Conservation (phyloP, 192 early-diverging fungal species). For the Coemansia aciculifera region DNA sequence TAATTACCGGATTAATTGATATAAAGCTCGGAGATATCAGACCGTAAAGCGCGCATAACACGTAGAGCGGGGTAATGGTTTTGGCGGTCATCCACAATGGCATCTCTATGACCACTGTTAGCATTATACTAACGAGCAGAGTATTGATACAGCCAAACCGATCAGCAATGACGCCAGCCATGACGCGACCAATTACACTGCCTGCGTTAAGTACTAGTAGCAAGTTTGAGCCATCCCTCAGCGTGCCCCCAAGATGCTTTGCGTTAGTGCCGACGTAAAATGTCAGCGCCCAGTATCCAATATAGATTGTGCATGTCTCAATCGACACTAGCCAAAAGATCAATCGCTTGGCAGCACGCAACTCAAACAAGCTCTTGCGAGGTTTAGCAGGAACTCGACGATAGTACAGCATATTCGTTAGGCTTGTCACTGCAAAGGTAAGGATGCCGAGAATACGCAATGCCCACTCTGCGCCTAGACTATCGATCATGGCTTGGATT, state of each 20-base stretch:
- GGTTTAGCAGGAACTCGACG: constrained; percentile 53
- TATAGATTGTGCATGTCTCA: constrained; percentile 36
- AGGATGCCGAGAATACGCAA: constrained; percentile 68
- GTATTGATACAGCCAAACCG: constrained; percentile 40
- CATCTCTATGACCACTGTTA: constrained; percentile 34
- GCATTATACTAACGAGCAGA: constrained; percentile 20
- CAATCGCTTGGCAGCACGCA: constrained; percentile 21
- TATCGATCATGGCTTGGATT: constrained; percentile 60
- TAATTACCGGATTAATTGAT: constrained; percentile 46
- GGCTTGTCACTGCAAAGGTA: constrained; percentile 38
- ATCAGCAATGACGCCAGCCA: constrained; percentile 42
- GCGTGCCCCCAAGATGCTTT: constrained; percentile 23
- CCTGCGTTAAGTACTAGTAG: constrained; percentile 42
- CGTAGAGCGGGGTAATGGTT: constrained; percentile 33
- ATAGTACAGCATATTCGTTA: constrained; percentile 34
- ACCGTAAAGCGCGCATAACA: constrained; percentile 34
- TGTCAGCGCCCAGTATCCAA: constrained; percentile 51
- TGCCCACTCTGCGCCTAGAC: constrained; percentile 64
- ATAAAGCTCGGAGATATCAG: constrained; percentile 50
- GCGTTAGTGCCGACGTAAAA: constrained; percentile 45
- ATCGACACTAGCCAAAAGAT: constrained; percentile 40
- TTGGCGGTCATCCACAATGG: constrained; percentile 44
- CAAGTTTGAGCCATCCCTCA: constrained; percentile 31
- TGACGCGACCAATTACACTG: constrained; percentile 31
- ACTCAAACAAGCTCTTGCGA: constrained; percentile 44